These are phyloP conservation scores for Nemania sp. DNA, from an alignment of 2,329 filamentous ascomycete genomes.

Conservation along the genomic window DNA sequence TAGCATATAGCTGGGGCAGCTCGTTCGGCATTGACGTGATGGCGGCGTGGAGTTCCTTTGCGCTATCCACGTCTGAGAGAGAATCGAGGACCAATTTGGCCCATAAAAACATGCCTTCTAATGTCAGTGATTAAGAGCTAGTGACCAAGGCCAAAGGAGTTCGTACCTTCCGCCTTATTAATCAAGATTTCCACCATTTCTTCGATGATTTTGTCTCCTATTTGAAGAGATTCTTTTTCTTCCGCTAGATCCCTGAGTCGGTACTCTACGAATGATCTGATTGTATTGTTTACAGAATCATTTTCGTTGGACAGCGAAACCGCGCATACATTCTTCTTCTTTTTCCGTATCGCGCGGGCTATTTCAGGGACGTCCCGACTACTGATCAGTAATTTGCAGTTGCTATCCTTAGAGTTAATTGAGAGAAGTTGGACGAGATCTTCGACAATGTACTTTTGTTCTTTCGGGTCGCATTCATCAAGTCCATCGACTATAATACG, in stretches of 20 bases:
- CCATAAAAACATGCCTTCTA: constrained; percentile 14
- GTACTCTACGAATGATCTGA: neutral
- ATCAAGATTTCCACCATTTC: constrained; percentile 6
- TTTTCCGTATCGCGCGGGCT: neutral
- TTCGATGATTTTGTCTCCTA: neutral
- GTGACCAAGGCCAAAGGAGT: neutral
- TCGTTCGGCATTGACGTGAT: constrained; percentile 15
- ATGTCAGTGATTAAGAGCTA: neutral
- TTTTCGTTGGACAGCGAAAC: constrained; percentile 5
- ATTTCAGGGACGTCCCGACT: constrained; percentile 13
- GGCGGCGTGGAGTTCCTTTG: constrained; percentile 8
- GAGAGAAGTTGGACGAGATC: constrained; percentile 6
- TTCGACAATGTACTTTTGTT: constrained; percentile 10
- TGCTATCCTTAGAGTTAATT: neutral
- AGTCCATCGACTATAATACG: constrained; percentile 14
- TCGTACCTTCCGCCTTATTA: constrained; percentile 8
- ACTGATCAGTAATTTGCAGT: constrained; percentile 14
- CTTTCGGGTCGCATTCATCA: constrained; percentile 3
- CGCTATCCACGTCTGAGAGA: constrained; percentile 9
- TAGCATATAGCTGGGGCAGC: constrained; percentile 5
- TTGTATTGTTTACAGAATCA: constrained; percentile 2
- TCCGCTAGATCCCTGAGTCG: constrained; percentile 2
- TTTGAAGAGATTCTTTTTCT: constrained; percentile 7
- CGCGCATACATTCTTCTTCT: neutral
- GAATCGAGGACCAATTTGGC: constrained; percentile 10